Base-by-base conservation (phyloP, 116 monocot species). In the Iris pallida region DNA sequence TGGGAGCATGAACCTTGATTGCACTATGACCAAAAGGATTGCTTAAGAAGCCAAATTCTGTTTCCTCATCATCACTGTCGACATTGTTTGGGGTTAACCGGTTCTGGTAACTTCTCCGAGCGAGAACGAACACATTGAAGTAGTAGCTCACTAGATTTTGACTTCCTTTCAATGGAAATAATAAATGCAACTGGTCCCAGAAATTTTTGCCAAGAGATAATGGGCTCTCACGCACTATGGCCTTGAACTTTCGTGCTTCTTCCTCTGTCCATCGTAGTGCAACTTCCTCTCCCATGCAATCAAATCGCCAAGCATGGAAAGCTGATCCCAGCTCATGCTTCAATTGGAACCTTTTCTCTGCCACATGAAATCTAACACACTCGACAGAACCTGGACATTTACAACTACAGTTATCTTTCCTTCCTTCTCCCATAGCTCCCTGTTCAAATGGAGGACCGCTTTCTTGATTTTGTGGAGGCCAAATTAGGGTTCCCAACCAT, bases 271-370 rank as follows among this genome's bases (percentile, higher is more conserved):
- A 98, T 8, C 88, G 80, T 68, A 98, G 86, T 6, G 98, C 68
- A 43, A 98, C 78, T 73, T 93, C 98, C 78, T 98, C 98, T 5
- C 98, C 98, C 98, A 98, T 98, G 13, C 61, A 65, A 69, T 88
- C 45, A 46, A 93, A 98, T 57, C 72, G 78, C 98, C 90, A 86
- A 18, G 14, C 17, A 61, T 79, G 56, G 71, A 98, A 98, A 30
- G 69, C 83, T 57, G 71, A 5, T 52, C 90, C 84, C 48, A 98
- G 74, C 65, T 90, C 86, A 47, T 75, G 70, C 71, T 82, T 90
- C 57, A 98, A 56, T 17, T 76, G 62, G n/a, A 88, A 53, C 46
- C 90, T 83, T 54, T 79, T 82, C 75, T 98, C 98, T 5, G 83
- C 85, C 8, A 98, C 69, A 76, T 98, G 98, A 76, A 93, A 86